A percentile compares a stretch with the other conserved stretches of the same genome.
phyloP scores from a whole-genome alignment of 2,329 filamentous ascomycete species.

The Akanthomyces lecanii region DNA sequence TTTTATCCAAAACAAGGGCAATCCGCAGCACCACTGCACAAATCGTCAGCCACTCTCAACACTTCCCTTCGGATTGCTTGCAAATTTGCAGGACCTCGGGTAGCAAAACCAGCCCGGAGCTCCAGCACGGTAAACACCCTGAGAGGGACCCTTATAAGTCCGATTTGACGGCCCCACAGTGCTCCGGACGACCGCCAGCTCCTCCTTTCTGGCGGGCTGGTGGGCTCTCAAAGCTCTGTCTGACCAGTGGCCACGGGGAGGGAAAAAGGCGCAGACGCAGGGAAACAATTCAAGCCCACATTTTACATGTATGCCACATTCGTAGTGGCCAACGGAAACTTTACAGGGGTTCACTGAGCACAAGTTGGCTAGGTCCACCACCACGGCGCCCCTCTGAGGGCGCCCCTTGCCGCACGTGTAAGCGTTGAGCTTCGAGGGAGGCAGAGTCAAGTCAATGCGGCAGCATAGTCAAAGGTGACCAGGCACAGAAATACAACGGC shows the following conservation, averaged over 20 bases:
- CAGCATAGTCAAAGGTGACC: background rate
- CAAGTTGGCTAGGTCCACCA: background rate
- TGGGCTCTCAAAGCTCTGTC: background rate
- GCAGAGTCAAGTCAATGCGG: background rate
- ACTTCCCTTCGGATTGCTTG: background rate
- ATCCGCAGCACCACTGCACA: background rate
- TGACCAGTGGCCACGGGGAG: too few species aligned
- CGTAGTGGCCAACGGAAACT: too few species aligned
- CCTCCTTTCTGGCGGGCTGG: too few species aligned
- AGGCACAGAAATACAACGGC: too few species aligned
- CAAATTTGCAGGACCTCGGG: background rate
- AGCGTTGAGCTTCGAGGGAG: conserved; percentile 1
- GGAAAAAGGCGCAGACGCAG: background rate
- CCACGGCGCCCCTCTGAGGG: background rate
- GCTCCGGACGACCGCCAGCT: background rate
- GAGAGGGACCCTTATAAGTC: background rate
- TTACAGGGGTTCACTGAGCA: background rate
- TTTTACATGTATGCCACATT: too few species aligned
- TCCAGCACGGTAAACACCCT: background rate
- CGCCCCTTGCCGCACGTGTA: conserved; percentile 11
- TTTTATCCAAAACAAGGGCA: background rate
- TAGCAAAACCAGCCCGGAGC: background rate
- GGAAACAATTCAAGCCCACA: too few species aligned
- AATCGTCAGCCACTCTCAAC: background rate
- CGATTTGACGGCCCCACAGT: conserved; percentile 2